Evolutionary conservation across 345 rosid species (phyloP), one percentile per base, ranked within the genome.

Genomic region (Salix koriyanagi): DNA sequence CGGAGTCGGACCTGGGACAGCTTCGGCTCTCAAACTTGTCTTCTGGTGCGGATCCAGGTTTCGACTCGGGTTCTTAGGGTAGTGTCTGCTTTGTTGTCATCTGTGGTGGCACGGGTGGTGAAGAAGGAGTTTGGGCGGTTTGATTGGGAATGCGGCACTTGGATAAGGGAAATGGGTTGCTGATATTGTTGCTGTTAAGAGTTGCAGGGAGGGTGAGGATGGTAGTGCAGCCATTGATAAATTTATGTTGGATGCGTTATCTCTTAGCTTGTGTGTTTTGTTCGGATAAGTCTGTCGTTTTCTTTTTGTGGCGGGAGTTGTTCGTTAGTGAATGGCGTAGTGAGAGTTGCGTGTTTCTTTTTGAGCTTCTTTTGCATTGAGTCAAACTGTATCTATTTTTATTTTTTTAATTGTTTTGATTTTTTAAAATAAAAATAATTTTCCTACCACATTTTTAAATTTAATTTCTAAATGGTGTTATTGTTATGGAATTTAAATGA

Each of bases 11-110:
- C 84, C 72, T 79, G 87, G 4, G 96, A 85, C 80, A 95, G 90
- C 44, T n/a, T n/a, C 97, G 94, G 7, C 85, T 81, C 71, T 93
- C 96, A 85, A 93, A 95, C 6, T 76, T 72, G 39, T 88, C 94
- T 16, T 72, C 75, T 16, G 75, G 46, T 2, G 12, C 67, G 87
- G 42, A 44, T 72, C 84, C 58, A 83, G 72, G 2, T 14, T 61
- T 60, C 77, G 75, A 54, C 7, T 74, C 80, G 58, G 88, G 10
- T 6, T 85, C 81, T 4, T 56, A n/a, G 10, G n/a, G 60, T 16
- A 1, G 76, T 16, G 13, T 39, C 75, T 13, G 89, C 67, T 28
- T 89, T 85, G 7, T 86, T 86, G 15, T 69, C 81, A 15, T 74
- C 81, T 64, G 70, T 34, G 75, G 94, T 58, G 80, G 96, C 92